Base-by-base conservation (phyloP, 2,329 filamentous ascomycete genomes). In the Zelopaecilomyces penicillatus region DNA sequence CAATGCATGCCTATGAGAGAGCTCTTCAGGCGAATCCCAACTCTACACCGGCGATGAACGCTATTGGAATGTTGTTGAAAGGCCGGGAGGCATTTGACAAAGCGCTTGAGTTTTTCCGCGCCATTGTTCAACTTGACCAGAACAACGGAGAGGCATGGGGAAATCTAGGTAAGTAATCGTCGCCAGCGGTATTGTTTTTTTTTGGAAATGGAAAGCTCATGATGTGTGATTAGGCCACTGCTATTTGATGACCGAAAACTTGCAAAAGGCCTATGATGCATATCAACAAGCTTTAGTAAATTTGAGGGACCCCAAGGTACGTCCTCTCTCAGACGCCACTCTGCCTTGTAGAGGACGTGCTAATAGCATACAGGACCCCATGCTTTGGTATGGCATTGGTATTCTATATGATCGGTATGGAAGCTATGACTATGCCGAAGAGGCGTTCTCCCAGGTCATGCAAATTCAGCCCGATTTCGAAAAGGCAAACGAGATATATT, bases 401-500 rank as follows among this genome's bases (percentile, higher is more conserved):
- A 98, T 98, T 38, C 71, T 98, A 1, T 98, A 98, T 55, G 93
- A 98, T 63, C 78, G 93, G 42, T 98, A 97, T 60, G 93, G 93
- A 5, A 96, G 89, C 29, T 78, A 96, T 39, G 93, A 98, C 58
- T 94, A 97, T 63, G 93, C 93, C 54, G 93, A 97, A 64, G 93
- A 97, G 63, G 93, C 93, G 5, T 97, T 97, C 62, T 96, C 91
- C 2, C 88, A 97, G 61, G 93, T 98, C 50, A 97, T 98, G 93
- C 85, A 88, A 55, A 97, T 98, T 84, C 85, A 95, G 58, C 93
- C 91, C 4, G 84, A 89, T 56, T 97, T 97, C 55, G 93, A 98
- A 60, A 98, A 98, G 75, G 90, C 91, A 46, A 97, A 97, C 59
- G 93, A 98, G 64, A 97, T 98, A 43, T 98, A 97, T 65, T 98